Evolutionary conservation across 2,329 filamentous ascomycete species (phyloP).

Genomic region (Pseudogymnoascus sp.): DNA sequence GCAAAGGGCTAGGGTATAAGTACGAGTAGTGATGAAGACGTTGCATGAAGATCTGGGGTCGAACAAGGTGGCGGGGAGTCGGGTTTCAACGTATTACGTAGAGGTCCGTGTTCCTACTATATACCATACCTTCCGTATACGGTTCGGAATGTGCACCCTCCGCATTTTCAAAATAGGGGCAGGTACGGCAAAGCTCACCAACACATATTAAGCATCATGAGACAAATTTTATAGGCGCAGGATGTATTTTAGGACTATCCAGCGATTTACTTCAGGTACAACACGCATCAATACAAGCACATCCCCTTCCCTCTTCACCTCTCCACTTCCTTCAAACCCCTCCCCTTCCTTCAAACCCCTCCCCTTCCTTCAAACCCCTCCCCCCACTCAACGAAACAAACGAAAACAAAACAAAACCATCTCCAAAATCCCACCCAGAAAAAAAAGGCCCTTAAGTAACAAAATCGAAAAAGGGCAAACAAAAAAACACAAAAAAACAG

Average conservation of each 20-base stretch:
- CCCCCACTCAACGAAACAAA: not conserved
- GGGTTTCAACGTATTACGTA: no score
- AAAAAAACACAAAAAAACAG: not conserved
- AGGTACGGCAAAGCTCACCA: no score
- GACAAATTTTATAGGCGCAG: not conserved
- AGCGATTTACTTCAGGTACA: not conserved
- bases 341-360: not conserved
- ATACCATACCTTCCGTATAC: no score
- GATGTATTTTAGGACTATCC: not conserved
- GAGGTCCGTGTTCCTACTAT: no score
- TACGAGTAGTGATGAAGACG: no score
- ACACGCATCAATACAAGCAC: slow-evolving; percentile 6
- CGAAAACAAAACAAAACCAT: not conserved
- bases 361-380: not conserved
- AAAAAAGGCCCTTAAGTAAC: not conserved
- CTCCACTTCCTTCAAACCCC: not conserved
- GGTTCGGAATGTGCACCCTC: no score
- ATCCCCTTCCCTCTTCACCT: not conserved
- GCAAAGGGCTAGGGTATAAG: no score
- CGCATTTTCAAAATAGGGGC: no score
- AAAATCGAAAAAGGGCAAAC: not conserved
- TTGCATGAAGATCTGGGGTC: no score
- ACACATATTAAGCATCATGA: not conserved
- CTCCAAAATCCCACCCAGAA: not conserved
- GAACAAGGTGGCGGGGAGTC: no score